Base-by-base conservation (phyloP, 805 yeast genomes). In the Brettanomyces custersianus region DNA sequence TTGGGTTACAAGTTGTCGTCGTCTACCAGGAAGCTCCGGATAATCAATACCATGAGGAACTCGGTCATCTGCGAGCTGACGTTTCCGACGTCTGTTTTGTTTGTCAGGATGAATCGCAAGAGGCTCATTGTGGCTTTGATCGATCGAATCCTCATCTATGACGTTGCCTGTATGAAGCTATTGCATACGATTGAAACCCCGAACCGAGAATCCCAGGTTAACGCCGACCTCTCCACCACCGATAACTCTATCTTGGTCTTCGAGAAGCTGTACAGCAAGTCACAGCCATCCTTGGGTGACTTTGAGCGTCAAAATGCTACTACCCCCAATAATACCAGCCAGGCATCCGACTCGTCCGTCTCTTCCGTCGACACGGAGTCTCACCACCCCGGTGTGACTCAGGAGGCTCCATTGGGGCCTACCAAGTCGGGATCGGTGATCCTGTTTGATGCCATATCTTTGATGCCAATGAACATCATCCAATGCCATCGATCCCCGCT, bases 71-170 rank as follows among this genome's bases (percentile, higher is more conserved):
- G 97, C 59, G 97, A 90, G 52, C 63, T 90, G 46, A 74, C 90
- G 1, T 92, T 87, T 56, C 90, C 95, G 1, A 74, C 85, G 4
- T 63, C 77, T 6, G 78, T 90, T 2, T 62, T 80, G 20, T 74
- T 74, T 34, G 80, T 90, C 23, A 75, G 74, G 46, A 69, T 90
- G 60, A 92, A 90, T 57, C 69, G 96, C 29, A 80, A 82, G 47
- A 63, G 96, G 31, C 66, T 90, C 44, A 69, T 85, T 22, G 92
- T 88, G 13, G 74, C 83, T 5, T 63, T 90, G 36, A 66, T 74
- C 34, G 90, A 85, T 41, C 94, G 88, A 57, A 74, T 92, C 8
- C 83, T 77, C 54, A 74, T 90, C 32, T 92, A 90, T 61, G 96
- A 90, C 56, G 80, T 90, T 42, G 76, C 92, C 39, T 84, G 94